Evolutionary conservation across 495 filamentous ascomycete species (phyloP), one percentile per base, ranked within the genome.

Genomic region (Aspergillus kassunensis): DNA sequence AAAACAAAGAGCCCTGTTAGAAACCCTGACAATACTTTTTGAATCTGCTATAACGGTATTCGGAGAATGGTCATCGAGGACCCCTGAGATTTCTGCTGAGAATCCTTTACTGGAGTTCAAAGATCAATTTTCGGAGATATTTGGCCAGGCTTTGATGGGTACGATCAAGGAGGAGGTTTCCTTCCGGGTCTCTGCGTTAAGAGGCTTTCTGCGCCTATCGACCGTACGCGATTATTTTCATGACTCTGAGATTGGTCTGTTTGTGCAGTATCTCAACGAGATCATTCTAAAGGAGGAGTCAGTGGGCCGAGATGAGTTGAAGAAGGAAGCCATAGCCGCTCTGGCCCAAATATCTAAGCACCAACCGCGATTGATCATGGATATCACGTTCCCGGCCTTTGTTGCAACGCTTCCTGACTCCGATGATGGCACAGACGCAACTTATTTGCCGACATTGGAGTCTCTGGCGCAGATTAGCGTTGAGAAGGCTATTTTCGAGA

Each of bases 331-430:
- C n/a, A 80, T 89, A 42, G 63, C 75, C 37, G 78, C 79, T 35
- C 69, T 90, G 35, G 74, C 80, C 9, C 78, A 84, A 25, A 77
- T 90, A 42, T 85, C 85, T 7, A 84, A 78, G 53, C 73, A 81
- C 44, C 86, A 84, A 55, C 80, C 85, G 11, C 75, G 77, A n/a
- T 62, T 86, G 20, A 82, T 90, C 16, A 80, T 87, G 65, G 78
- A 88, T 43, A 83, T 84, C 25, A 86, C 85, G 0, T 84, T 90
- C 65, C 86, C 86, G 12, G 81, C 81, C 9, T 88, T 90, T 58
- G 80, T 89, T 70, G 85, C 85, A 1, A 78, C 79, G 23, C 69
- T 90, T 2, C 86, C 86, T 4, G 84, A 88, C 40, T 66, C 68
- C 19, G 78, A 78, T 44, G 66, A 75, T 21, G 69, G 71, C 9